Percentiles rank a stretch among this genome's conserved stretches.
These are phyloP conservation scores for Phoenix roebelenii DNA, from an alignment of 176 grass and related monocot genomes.

Conservation along the genomic window DNA sequence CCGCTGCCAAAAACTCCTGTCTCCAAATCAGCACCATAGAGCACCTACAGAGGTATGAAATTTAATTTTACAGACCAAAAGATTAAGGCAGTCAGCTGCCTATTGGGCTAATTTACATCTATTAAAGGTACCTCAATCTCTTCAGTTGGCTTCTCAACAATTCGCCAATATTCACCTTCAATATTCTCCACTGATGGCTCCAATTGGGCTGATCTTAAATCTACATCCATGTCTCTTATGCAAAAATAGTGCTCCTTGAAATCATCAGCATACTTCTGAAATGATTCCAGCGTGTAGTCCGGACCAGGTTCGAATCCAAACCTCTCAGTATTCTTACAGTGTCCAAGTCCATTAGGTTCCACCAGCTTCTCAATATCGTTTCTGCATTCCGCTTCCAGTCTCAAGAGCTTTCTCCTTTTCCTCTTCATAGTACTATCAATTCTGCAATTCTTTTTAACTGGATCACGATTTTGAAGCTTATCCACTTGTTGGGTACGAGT, in stretches of 20 bases:
- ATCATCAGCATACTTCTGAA: constrained; percentile 82
- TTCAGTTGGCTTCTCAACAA: constrained; percentile 77
- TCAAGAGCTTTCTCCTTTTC: constrained; percentile 49
- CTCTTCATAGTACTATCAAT: constrained; percentile 49
- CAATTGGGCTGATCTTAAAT: constrained; percentile 8
- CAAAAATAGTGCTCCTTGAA: constrained; percentile 73
- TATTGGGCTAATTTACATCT: too few relatives aligned
- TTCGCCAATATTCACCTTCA: constrained; percentile 88
- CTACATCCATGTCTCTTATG: constrained; percentile 16
- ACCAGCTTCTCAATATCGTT: constrained; percentile 15
- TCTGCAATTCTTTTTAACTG: constrained; percentile 47
- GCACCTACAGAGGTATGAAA: constrained; percentile 37
- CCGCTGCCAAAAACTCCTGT: constrained; percentile 68
- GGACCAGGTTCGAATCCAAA: constrained; percentile 95
- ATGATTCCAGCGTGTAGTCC: constrained; percentile 60
- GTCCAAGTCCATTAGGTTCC: constrained; percentile 20
- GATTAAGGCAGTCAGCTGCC: too few relatives aligned
- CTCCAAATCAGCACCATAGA: constrained; percentile 88
- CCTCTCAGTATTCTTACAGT: constrained; percentile 46
- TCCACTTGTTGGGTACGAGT: constrained; percentile 72
- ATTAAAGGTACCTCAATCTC: constrained; percentile 65
- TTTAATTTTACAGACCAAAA: too few relatives aligned
- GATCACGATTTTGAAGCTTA: constrained; percentile 87
- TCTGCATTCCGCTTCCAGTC: constrained; percentile 19
- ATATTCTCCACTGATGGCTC: constrained; percentile 59